Evolutionary conservation across 441 rosid genomes (phyloP).

Genomic region (Aleurites moluccanus): DNA sequence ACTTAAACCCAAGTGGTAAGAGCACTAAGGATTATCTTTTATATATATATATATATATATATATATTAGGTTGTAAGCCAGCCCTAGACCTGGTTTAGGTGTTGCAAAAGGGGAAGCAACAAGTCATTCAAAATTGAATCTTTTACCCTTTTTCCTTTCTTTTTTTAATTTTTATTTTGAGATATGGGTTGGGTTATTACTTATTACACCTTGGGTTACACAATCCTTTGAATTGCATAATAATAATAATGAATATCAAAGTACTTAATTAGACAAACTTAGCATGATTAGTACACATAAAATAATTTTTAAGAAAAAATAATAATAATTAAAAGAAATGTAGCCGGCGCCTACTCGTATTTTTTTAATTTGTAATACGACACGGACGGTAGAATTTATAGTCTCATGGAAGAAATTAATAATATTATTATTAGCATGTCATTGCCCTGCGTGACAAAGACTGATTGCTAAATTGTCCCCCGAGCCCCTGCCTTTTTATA

Average conservation of each 20-base stretch:
- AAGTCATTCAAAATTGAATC: not conserved
- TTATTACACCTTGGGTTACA: not conserved
- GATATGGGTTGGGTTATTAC: too few relatives aligned
- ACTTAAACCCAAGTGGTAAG: too few relatives aligned
- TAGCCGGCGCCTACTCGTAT: slow-evolving; percentile 22
- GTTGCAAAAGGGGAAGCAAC: slow-evolving; percentile 15
- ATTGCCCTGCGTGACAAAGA: slow-evolving; percentile 21
- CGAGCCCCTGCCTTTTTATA: not conserved
- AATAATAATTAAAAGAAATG: not conserved
- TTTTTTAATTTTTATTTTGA: too few relatives aligned
- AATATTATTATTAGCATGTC: not conserved
- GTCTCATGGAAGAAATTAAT: not conserved
- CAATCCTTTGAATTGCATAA: not conserved
- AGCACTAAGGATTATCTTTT: too few relatives aligned
- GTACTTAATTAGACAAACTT: not conserved
- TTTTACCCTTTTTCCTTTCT: not conserved
- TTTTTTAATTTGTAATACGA: not conserved
- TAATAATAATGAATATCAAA: too few relatives aligned
- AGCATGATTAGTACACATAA: not conserved
- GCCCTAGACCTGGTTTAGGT: not conserved
- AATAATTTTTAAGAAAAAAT: not conserved
- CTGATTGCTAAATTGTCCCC: not conserved
- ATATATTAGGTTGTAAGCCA: too few relatives aligned
- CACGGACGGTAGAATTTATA: slow-evolving; percentile 20
- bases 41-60: too few relatives aligned